These are phyloP conservation scores for Adansonia grandidieri DNA, from an alignment of 441 rosid genomes.

Conservation along the genomic window DNA sequence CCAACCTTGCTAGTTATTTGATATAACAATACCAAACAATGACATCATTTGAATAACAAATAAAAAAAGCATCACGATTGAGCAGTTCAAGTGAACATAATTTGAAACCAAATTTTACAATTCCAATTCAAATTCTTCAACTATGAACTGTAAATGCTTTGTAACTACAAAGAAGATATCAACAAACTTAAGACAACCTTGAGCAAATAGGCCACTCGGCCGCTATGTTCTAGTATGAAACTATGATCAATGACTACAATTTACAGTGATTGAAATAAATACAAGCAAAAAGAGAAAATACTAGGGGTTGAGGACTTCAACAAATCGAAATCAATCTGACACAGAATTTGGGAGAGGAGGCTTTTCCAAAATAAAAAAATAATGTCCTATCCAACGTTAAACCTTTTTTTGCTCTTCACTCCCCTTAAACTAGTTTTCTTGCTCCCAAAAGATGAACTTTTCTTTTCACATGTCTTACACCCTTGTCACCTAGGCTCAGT, in stretches of 20 bases:
- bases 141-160: constrained; percentile 31
- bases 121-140: background rate
- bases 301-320: constrained; percentile 9
- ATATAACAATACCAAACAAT: too few species aligned
- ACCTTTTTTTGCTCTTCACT: background rate
- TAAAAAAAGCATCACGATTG: too few species aligned
- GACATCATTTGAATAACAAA: too few species aligned
- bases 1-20: too few species aligned
- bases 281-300: background rate
- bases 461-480: constrained; percentile 31
- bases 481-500: constrained; percentile 53
- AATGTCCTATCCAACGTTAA: too few species aligned
- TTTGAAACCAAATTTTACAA: too few species aligned
- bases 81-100: too few species aligned
- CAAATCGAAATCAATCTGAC: constrained; percentile 19
- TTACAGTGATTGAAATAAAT: constrained; percentile 26
- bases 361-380: too few species aligned
- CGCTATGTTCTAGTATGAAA: constrained; percentile 10
- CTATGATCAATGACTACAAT: constrained; percentile 16
- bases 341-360: background rate
- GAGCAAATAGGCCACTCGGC: background rate
- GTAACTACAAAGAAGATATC: constrained; percentile 16
- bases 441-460: background rate
- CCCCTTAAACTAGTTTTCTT: background rate
- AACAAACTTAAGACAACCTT: background rate